Conservation (phyloP, 2,329 filamentous ascomycete genomes). For the Calonectria pteridis region DNA sequence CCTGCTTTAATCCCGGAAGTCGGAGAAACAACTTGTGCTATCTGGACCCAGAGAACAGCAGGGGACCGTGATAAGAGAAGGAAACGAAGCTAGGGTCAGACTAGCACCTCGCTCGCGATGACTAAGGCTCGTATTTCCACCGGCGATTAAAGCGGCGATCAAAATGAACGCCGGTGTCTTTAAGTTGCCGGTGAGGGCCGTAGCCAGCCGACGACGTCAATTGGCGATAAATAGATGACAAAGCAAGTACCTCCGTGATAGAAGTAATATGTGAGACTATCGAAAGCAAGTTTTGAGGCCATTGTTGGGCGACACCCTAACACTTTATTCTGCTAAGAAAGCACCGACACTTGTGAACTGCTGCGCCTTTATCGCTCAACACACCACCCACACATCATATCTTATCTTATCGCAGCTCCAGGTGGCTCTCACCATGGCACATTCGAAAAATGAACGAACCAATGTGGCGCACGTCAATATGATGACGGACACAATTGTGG, state of each 20-base stretch:
- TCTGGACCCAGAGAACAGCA: background rate
- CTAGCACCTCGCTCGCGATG: background rate
- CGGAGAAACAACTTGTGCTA: background rate
- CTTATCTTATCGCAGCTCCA: background rate
- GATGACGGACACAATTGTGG: constrained; percentile 60
- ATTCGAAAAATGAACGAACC: constrained; percentile 19
- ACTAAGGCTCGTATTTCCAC: background rate
- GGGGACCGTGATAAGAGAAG: background rate
- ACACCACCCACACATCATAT: background rate
- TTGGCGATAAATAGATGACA: constrained; percentile 11
- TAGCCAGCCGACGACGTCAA: background rate
- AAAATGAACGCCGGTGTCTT: constrained; percentile 1
- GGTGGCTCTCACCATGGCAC: background rate
- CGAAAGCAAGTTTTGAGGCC: background rate
- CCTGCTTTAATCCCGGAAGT: background rate
- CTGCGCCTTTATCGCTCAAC: background rate
- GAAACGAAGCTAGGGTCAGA: background rate
- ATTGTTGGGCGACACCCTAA: background rate
- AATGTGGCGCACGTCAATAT: constrained; percentile 58
- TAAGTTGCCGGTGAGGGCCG: background rate
- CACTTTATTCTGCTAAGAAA: background rate
- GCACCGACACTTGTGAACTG: background rate
- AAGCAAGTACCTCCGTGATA: background rate
- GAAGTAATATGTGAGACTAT: background rate
- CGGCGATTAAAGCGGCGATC: background rate